phyloP scores from a whole-genome alignment of 2,329 filamentous ascomycete genomes.

The Penicillium sp. region DNA sequence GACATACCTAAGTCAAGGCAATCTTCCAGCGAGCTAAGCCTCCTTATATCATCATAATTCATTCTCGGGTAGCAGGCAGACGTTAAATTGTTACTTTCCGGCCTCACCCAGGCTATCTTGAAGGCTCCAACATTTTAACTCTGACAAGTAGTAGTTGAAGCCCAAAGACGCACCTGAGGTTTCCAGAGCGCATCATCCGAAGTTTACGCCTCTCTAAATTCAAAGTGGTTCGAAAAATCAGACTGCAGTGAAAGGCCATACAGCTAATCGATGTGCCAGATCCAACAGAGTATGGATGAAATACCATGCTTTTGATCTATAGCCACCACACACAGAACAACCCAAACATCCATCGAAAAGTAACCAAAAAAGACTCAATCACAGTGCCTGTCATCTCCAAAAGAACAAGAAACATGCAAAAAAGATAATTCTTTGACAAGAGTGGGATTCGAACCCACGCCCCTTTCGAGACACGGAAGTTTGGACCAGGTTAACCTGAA shows the following conservation, averaged over 20 bases:
- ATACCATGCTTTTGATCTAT: neutral
- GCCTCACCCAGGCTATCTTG: neutral
- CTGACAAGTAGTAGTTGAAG: neutral
- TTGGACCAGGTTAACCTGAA: slow-evolving; percentile 26
- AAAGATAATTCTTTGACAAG: slow-evolving; percentile 20
- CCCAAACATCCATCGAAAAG: neutral
- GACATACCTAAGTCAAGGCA: neutral
- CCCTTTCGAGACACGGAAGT: slow-evolving; percentile 25
- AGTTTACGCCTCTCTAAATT: too few relatives aligned
- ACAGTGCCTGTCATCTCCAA: neutral
- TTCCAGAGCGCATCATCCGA: too few relatives aligned
- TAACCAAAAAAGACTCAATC: neutral
- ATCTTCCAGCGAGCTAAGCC: too few relatives aligned
- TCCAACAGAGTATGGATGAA: too few relatives aligned
- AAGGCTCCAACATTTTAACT: slow-evolving; percentile 2
- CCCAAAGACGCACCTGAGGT: neutral
- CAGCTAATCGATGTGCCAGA: too few relatives aligned
- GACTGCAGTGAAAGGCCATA: too few relatives aligned
- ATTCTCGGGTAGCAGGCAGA: neutral
- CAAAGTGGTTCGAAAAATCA: too few relatives aligned
- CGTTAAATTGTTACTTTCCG: neutral
- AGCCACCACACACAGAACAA: neutral
- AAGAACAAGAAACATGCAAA: slow-evolving; percentile 3
- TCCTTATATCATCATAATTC: neutral
- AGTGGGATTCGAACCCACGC: slow-evolving; percentile 27